phyloP scores from a whole-genome alignment of 2,329 filamentous ascomycete species.

The Cladosporium sphaerospermum region DNA sequence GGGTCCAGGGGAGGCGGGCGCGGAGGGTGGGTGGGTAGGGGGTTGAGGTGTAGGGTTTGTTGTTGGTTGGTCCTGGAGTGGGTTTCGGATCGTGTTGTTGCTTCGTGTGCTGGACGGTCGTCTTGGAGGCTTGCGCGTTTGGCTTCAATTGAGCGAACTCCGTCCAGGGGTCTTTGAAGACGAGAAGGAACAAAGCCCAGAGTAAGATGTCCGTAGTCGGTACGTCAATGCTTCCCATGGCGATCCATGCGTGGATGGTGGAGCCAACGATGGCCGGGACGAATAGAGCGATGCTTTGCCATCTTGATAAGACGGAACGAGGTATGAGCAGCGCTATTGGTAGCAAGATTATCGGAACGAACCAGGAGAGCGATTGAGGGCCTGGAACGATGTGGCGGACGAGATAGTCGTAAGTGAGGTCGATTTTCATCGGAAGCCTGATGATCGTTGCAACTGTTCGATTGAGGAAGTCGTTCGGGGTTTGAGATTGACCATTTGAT shows the following conservation, averaged over 20 bases:
- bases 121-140: neutral
- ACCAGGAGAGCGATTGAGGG: conserved; percentile 24
- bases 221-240: conserved; percentile 26
- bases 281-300: conserved; percentile 19
- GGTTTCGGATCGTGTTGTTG: neutral
- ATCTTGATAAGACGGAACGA: conserved; percentile 18
- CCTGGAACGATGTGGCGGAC: conserved; percentile 25
- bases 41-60: neutral
- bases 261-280: conserved; percentile 21
- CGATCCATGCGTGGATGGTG: conserved; percentile 23
- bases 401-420: conserved; percentile 16
- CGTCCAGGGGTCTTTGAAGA: conserved; percentile 22
- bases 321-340: conserved; percentile 23
- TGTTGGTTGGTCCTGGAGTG: conserved; percentile 8
- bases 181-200: conserved; percentile 22
- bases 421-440: neutral
- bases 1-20: conserved; percentile 23
- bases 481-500: no score
- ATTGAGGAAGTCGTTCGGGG: no score
- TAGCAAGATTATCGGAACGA: conserved; percentile 22
- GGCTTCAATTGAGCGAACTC: conserved; percentile 16
- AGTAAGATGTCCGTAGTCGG: conserved; percentile 25
- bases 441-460: no score
- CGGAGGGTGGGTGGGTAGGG: conserved; percentile 19
- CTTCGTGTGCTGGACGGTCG: neutral